phyloP scores from a whole-genome alignment of 192 early-diverging fungal genomes.

The Mortierella claussenii region DNA sequence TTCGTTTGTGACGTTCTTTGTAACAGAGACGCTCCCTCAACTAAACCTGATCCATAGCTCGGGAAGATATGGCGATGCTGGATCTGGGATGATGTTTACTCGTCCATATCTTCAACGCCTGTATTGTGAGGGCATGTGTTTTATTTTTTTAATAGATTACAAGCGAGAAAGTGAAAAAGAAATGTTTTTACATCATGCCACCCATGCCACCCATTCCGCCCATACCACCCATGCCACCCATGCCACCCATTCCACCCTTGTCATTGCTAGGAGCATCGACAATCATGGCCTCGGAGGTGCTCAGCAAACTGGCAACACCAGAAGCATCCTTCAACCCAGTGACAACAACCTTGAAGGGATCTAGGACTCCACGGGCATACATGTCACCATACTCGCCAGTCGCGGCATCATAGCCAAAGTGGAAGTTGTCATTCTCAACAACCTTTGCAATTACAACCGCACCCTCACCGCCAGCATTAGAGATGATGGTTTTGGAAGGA shows the following conservation, averaged over 20 bases:
- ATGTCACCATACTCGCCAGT: constrained; percentile 95
- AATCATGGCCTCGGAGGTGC: constrained; percentile 99
- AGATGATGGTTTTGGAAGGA: constrained; percentile 93
- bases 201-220: constrained; percentile 78
- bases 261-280: constrained; percentile 90
- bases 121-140: too few species aligned
- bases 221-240: constrained; percentile 78
- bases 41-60: too few species aligned
- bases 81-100: too few species aligned
- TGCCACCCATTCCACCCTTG: constrained; percentile 60
- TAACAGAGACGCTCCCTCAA: too few species aligned
- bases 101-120: too few species aligned
- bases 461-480: constrained; percentile 98
- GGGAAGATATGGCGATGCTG: too few species aligned
- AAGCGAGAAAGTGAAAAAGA: too few species aligned
- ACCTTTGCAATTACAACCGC: constrained; percentile 95
- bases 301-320: constrained; percentile 96
- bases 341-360: constrained; percentile 99
- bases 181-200: constrained; percentile 73
- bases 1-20: too few species aligned
- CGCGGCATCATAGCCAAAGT: constrained; percentile 95
- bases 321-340: constrained; percentile 97
- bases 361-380: constrained; percentile 97
- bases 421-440: constrained; percentile 88
- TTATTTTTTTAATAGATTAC: too few species aligned